Evolutionary conservation across 2,329 filamentous ascomycete genomes (phyloP).

Genomic region (Botryotinia narcissicola): DNA sequence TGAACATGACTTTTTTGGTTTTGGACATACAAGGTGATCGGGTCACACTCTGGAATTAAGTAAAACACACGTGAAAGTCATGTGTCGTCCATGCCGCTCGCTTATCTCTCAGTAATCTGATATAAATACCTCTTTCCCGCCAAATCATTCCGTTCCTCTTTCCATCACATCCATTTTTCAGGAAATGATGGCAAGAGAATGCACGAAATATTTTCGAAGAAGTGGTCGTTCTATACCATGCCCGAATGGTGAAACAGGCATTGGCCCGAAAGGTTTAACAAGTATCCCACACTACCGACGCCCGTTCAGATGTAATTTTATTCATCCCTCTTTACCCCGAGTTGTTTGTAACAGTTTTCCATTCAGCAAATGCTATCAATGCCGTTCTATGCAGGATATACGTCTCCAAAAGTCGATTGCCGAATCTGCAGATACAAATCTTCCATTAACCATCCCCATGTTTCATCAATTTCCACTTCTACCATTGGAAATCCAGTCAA

Average conservation of each 20-base stretch:
- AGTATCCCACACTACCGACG: not conserved
- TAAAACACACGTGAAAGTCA: not conserved
- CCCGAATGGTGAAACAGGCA: not conserved
- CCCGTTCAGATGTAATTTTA: not conserved
- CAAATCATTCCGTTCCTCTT: not conserved
- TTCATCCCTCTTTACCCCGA: not conserved
- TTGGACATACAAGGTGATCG: not conserved
- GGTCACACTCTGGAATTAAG: not conserved
- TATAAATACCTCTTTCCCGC: not conserved
- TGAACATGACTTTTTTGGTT: not conserved
- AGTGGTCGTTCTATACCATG: too few species aligned
- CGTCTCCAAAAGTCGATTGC: not conserved
- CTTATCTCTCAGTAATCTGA: not conserved
- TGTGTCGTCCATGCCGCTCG: not conserved
- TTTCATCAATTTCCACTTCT: not conserved
- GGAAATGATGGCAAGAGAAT: not conserved
- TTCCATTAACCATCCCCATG: not conserved
- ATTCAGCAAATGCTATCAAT: not conserved
- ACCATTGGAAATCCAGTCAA: not conserved
- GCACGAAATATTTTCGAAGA: too few species aligned
- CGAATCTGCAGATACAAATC: not conserved
- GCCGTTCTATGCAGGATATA: not conserved
- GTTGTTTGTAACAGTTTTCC: not conserved
- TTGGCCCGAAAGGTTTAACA: not conserved
- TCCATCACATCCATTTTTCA: not conserved